phyloP scores from a whole-genome alignment of 176 grass and related monocot species.

The Ensete glaucum region DNA sequence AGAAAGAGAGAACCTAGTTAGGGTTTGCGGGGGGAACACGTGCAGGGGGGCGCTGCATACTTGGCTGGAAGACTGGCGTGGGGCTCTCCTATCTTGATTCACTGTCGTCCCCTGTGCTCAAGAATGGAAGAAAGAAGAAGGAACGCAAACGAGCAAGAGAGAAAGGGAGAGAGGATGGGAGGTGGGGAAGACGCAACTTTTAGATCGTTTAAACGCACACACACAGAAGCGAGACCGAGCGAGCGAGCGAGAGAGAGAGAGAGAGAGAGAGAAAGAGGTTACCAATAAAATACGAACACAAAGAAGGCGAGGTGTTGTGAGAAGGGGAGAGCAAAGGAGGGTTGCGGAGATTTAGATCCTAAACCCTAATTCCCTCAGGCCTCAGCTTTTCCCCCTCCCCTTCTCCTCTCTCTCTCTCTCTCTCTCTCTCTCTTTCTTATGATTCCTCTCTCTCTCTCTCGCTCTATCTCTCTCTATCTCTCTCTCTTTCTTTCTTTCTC shows the following conservation, averaged over 20 bases:
- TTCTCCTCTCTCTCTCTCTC: background rate
- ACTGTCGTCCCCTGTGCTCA: slow-evolving; percentile 8
- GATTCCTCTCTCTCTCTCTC: background rate
- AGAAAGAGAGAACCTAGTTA: slow-evolving; percentile 14
- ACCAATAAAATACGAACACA: background rate
- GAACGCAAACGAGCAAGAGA: background rate
- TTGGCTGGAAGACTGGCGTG: slow-evolving; percentile 13
- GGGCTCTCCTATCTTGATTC: slow-evolving; percentile 4
- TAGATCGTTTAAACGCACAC: background rate
- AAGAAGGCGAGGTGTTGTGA: background rate
- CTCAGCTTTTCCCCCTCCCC: background rate
- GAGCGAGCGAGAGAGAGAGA: background rate
- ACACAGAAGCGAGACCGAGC: background rate
- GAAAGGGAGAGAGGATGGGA: background rate
- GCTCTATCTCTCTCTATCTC: background rate
- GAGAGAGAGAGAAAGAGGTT: background rate
- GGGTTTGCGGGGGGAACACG: background rate
- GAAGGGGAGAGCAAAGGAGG: background rate
- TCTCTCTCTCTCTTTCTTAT: background rate
- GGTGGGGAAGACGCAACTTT: background rate
- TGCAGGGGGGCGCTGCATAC: slow-evolving; percentile 18
- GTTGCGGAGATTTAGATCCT: slow-evolving; percentile 6
- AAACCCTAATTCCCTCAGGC: slow-evolving; percentile 8
- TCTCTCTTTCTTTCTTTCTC: background rate
- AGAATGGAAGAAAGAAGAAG: background rate